Evolutionary conservation across 2,329 filamentous ascomycete species (phyloP).

Genomic region (Capronia americana): DNA sequence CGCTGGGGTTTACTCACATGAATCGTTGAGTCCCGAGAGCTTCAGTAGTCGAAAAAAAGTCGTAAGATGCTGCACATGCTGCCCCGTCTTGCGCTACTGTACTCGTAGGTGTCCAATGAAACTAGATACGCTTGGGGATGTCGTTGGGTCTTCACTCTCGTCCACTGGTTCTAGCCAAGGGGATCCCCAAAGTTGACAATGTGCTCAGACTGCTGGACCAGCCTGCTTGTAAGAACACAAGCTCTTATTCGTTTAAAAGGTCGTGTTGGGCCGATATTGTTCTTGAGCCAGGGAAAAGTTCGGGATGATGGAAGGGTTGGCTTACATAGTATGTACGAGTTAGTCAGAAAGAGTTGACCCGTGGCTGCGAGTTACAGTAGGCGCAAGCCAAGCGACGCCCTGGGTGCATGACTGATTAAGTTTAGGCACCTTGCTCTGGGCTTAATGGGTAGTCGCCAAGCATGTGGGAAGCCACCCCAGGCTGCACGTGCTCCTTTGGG

Average conservation of each 20-base stretch:
- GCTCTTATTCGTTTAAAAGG: conserved; percentile 15
- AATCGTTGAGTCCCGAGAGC: not conserved
- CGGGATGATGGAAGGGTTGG: not conserved
- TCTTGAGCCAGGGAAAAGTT: conserved; percentile 18
- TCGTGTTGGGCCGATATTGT: conserved; percentile 6
- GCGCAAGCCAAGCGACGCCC: conserved; percentile 7
- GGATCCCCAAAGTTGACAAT: conserved; percentile 14
- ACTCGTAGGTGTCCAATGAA: not conserved
- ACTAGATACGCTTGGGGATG: conserved; percentile 1
- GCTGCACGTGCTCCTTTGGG: not conserved
- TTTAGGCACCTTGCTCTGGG: not conserved
- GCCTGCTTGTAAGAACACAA: not conserved
- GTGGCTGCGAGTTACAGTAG: not conserved
- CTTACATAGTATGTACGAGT: not conserved
- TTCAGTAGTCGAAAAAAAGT: not conserved
- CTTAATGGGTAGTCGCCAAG: not conserved
- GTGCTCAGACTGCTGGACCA: conserved; percentile 24
- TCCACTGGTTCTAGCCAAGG: not conserved
- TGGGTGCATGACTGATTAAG: not conserved
- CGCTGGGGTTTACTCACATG: not conserved
- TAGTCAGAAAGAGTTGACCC: too few species aligned
- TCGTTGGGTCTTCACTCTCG: not conserved
- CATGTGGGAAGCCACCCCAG: not conserved
- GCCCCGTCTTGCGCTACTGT: not conserved
- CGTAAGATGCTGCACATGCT: conserved; percentile 2